Conservation (phyloP, 164 flowering plant species). For the Magnolia sinica region DNA sequence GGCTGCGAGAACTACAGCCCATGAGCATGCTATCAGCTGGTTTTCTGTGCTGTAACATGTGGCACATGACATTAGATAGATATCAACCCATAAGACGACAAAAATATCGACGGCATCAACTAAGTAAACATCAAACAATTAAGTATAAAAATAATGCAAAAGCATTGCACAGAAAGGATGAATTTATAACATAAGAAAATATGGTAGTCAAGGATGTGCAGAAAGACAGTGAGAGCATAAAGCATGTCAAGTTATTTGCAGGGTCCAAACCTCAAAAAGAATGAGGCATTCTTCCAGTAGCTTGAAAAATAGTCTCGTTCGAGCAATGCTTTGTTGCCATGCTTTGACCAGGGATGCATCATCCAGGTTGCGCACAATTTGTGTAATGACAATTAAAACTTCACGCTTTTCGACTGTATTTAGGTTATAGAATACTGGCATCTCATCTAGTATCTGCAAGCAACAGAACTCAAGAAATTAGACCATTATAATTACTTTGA, state of each 20-base stretch:
- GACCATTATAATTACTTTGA: background rate
- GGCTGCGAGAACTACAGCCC: constrained; percentile 83
- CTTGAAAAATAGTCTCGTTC: constrained; percentile 96
- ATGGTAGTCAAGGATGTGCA: background rate
- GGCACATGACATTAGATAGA: background rate
- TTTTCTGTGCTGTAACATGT: constrained; percentile 71
- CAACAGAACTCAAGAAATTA: constrained; percentile 3
- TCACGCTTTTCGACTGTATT: constrained; percentile 91
- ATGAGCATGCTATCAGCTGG: constrained; percentile 80
- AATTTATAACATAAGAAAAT: background rate
- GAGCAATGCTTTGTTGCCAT: constrained; percentile 97
- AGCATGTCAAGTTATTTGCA: background rate
- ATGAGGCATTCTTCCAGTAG: constrained; percentile 85
- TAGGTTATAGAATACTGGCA: constrained; percentile 97
- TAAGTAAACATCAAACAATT: no score
- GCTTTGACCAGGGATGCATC: constrained; percentile 91
- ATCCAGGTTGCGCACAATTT: constrained; percentile 90
- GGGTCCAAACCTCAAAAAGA: constrained; percentile 77
- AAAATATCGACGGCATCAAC: no score
- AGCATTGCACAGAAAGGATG: no score
- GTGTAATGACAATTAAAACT: constrained; percentile 75
- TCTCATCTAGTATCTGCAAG: constrained; percentile 94
- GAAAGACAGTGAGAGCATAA: background rate
- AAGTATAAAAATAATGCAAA: no score
- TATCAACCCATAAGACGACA: no score